Percentiles rank a stretch among this genome's conserved stretches.
Conservation (phyloP, 2,329 filamentous ascomycete genomes). For the Bipolaris oryzae region DNA sequence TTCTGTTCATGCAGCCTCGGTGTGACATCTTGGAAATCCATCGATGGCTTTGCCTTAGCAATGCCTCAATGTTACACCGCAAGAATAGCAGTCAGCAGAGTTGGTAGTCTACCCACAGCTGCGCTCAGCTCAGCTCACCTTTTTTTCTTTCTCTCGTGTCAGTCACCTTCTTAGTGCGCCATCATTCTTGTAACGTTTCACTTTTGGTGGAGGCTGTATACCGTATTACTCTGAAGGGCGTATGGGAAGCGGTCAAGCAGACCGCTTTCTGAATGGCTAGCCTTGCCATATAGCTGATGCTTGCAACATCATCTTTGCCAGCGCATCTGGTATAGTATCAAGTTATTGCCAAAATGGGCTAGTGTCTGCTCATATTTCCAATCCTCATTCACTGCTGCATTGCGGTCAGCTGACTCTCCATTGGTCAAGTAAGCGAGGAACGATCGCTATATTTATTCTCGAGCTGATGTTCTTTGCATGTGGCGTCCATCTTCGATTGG, state of each 20-base stretch:
- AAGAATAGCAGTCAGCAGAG: background rate
- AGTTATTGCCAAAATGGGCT: background rate
- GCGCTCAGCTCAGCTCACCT: background rate
- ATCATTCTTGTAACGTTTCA: constrained; percentile 4
- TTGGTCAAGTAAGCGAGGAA: background rate
- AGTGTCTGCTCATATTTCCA: background rate
- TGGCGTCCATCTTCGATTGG: background rate
- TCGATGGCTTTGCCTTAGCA: constrained; percentile 1
- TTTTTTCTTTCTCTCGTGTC: background rate
- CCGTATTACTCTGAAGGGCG: background rate
- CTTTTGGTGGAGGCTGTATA: constrained; percentile 6
- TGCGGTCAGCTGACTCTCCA: background rate
- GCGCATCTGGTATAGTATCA: background rate
- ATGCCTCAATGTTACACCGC: constrained; percentile 2
- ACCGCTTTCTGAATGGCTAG: background rate
- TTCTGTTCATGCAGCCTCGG: background rate
- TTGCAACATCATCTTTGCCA: background rate
- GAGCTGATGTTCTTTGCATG: constrained; percentile 1
- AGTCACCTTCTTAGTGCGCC: background rate
- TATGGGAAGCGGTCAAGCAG: background rate
- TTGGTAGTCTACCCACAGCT: background rate
- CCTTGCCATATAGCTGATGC: background rate
- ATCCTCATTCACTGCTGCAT: constrained; percentile 4
- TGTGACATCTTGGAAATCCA: background rate
- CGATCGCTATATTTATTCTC: constrained; percentile 1